A percentile compares a stretch with the other conserved stretches of the same genome.
Evolutionary conservation across 768 basidiomycete genomes (phyloP).

Genomic region (Roridomyces roridus): DNA sequence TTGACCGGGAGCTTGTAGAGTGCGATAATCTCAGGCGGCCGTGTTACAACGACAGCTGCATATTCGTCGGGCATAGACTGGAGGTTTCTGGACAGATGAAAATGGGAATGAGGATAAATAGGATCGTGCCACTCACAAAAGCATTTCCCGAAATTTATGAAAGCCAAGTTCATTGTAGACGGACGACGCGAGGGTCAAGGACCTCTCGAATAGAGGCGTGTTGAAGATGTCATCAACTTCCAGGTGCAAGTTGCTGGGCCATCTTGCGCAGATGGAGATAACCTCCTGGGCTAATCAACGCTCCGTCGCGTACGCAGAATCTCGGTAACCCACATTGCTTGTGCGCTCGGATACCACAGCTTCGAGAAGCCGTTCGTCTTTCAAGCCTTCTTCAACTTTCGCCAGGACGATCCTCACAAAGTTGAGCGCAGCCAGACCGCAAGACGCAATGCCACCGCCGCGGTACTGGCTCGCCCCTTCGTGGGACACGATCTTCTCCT

Average conservation of each 20-base stretch:
- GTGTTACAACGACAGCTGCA: conserved; percentile 62
- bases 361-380: conserved; percentile 36
- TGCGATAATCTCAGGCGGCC: conserved; percentile 72
- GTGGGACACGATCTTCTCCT: conserved; percentile 50
- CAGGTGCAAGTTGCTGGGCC: conserved; percentile 60
- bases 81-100: conserved; percentile 26
- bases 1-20: conserved; percentile 47
- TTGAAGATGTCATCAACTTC: conserved; percentile 59
- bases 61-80: conserved; percentile 31
- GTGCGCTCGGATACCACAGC: conserved; percentile 39
- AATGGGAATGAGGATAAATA: neutral
- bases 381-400: conserved; percentile 36
- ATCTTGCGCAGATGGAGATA: conserved; percentile 59
- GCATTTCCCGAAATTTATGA: conserved; percentile 42
- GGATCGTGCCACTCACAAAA: conserved; percentile 22
- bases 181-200: conserved; percentile 40
- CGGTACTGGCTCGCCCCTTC: conserved; percentile 63
- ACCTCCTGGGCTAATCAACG: conserved; percentile 51
- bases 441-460: conserved; percentile 56
- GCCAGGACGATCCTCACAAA: conserved; percentile 59
- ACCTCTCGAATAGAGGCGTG: conserved; percentile 53
- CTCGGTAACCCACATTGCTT: conserved; percentile 39
- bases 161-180: conserved; percentile 44
- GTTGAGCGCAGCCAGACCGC: conserved; percentile 72
- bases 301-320: neutral